Percentiles rank a stretch among this genome's conserved stretches.
Evolutionary conservation across 805 yeast species (phyloP).

Genomic region (Candida qinlingensis): DNA sequence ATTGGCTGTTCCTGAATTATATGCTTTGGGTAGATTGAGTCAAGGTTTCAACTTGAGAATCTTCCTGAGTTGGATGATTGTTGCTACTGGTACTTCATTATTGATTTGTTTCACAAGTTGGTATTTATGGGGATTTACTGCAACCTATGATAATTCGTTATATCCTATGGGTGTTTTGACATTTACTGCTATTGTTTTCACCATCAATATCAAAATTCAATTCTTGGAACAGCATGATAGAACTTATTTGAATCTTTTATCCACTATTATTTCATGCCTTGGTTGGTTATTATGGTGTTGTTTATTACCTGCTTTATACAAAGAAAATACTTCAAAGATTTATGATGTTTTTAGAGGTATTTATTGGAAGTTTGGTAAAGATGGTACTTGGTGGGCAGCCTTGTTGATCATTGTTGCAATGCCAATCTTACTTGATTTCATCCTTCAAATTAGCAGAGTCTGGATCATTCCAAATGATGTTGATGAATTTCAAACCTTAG

Average conservation of each 20-base stretch:
- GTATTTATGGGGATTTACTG: constrained; percentile 64
- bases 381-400: constrained; percentile 84
- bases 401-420: constrained; percentile 50
- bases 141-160: constrained; percentile 66
- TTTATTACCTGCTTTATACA: constrained; percentile 65
- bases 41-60: constrained; percentile 67
- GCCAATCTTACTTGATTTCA: constrained; percentile 62
- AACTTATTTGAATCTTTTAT: constrained; percentile 60
- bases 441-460: constrained; percentile 50
- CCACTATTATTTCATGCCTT: constrained; percentile 63
- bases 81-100: constrained; percentile 71
- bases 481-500: constrained; percentile 73
- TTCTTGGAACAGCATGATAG: constrained; percentile 76
- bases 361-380: constrained; percentile 66
- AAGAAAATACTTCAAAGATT: constrained; percentile 45
- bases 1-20: constrained; percentile 87
- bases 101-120: constrained; percentile 63
- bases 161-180: constrained; percentile 77
- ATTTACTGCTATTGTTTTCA: constrained; percentile 64
- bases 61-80: constrained; percentile 71
- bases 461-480: constrained; percentile 65
- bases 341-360: constrained; percentile 72
- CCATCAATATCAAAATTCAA: constrained; percentile 75
- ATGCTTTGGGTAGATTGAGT: constrained; percentile 67
- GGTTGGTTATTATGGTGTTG: constrained; percentile 89